Evolutionary conservation across 164 flowering plant genomes (phyloP).

Genomic region (Dillenia suffruticosa): DNA sequence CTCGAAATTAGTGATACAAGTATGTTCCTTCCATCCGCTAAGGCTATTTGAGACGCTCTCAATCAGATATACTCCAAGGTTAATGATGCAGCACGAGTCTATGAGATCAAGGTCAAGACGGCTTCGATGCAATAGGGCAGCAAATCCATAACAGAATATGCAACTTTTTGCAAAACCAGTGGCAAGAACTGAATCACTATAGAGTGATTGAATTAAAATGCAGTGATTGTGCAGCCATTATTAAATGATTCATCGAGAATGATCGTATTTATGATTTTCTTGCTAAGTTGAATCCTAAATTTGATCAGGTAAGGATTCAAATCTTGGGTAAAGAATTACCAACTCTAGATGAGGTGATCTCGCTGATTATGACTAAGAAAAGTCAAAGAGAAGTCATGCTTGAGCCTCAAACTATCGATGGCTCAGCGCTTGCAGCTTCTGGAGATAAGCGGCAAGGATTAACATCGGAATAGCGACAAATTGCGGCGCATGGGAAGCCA

Average conservation of each 20-base stretch:
- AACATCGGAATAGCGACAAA: no score
- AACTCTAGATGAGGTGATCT: slow-evolving; percentile 8
- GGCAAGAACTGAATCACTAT: neutral
- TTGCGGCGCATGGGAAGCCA: no score
- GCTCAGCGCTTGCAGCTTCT: slow-evolving; percentile 4
- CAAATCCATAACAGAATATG: slow-evolving; percentile 2
- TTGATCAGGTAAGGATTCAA: slow-evolving; percentile 11
- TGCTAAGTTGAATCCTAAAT: slow-evolving; percentile 9
- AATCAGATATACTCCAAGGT: no score
- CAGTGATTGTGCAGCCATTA: no score
- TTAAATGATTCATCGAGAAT: slow-evolving; percentile 3
- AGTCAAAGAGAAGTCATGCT: slow-evolving; percentile 11
- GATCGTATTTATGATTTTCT: neutral
- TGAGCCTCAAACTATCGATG: slow-evolving; percentile 8
- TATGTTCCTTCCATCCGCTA: no score
- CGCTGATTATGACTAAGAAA: slow-evolving; percentile 6
- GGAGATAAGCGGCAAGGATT: neutral
- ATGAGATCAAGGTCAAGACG: neutral
- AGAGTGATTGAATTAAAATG: no score
- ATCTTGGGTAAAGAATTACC: slow-evolving; percentile 10
- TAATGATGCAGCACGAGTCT: slow-evolving; percentile 1
- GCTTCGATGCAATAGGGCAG: neutral
- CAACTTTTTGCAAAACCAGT: neutral
- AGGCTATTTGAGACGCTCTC: no score
- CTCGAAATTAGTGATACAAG: no score